Conservation (phyloP, 805 yeast genomes). For the Suhomyces vadensis region DNA sequence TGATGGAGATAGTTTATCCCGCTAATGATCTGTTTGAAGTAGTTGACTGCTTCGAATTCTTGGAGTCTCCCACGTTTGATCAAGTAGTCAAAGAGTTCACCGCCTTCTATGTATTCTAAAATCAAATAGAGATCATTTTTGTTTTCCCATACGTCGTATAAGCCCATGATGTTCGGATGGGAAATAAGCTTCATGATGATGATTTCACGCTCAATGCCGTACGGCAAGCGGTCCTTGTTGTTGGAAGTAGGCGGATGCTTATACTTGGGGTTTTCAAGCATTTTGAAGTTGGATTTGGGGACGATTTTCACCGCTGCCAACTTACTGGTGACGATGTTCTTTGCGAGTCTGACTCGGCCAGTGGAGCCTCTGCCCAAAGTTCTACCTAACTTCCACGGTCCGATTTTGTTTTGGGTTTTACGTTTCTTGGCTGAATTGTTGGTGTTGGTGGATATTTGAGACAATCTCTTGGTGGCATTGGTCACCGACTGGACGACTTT, state of each 20-base stretch:
- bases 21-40: slow-evolving; percentile 81
- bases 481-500: slow-evolving; percentile 48
- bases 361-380: slow-evolving; percentile 97
- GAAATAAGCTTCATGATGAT: slow-evolving; percentile 80
- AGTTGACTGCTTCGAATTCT: slow-evolving; percentile 86
- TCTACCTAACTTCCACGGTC: slow-evolving; percentile 96
- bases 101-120: slow-evolving; percentile 94
- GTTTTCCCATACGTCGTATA: slow-evolving; percentile 87
- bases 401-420: slow-evolving; percentile 60
- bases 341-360: slow-evolving; percentile 91
- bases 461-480: slow-evolving; percentile 49
- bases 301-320: slow-evolving; percentile 96
- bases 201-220: slow-evolving; percentile 85
- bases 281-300: slow-evolving; percentile 73
- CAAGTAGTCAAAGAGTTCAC: slow-evolving; percentile 89
- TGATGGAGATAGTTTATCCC: slow-evolving; percentile 86
- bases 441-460: slow-evolving; percentile 49
- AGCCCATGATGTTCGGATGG: slow-evolving; percentile 75
- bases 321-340: slow-evolving; percentile 79
- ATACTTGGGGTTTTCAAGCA: slow-evolving; percentile 47
- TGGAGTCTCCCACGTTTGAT: slow-evolving; percentile 86
- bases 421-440: slow-evolving; percentile 44
- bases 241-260: slow-evolving; percentile 35
- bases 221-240: slow-evolving; percentile 60
- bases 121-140: slow-evolving; percentile 81